Conservation (phyloP, 2,329 filamentous ascomycete species). For the Zymoseptoria passerinii region DNA sequence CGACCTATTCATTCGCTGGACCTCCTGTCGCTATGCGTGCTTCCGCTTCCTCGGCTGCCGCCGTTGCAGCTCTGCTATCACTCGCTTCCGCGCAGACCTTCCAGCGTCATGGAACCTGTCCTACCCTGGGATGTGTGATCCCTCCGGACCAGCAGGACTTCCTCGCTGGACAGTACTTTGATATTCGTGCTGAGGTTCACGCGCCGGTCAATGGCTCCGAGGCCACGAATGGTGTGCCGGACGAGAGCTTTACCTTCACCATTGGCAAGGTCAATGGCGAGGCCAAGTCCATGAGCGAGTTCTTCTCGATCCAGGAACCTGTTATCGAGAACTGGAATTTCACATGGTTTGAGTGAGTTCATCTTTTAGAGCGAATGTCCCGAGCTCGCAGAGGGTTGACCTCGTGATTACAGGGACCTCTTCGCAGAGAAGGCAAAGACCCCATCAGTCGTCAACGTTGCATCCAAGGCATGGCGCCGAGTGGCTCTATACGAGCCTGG, state of each 20-base stretch:
- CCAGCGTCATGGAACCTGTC: conserved; percentile 49
- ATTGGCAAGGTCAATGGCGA: conserved; percentile 56
- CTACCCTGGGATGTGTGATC: conserved; percentile 47
- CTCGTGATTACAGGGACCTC: conserved; percentile 44
- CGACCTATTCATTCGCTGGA: neutral
- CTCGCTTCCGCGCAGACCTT: conserved; percentile 42
- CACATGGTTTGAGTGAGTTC: conserved; percentile 61
- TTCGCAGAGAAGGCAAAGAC: conserved; percentile 65
- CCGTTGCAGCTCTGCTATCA: conserved; percentile 5
- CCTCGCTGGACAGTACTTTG: conserved; percentile 74
- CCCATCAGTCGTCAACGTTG: conserved; percentile 68
- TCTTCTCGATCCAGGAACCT: conserved; percentile 63
- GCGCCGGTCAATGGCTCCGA: conserved; percentile 60
- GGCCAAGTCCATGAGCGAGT: conserved; percentile 51
- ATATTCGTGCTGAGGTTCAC: conserved; percentile 70
- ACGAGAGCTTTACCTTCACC: conserved; percentile 67
- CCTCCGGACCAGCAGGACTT: conserved; percentile 65
- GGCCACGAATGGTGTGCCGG: conserved; percentile 57
- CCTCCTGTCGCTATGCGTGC: conserved; percentile 8
- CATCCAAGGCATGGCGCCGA: conserved; percentile 68
- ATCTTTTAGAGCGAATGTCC: neutral
- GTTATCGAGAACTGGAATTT: conserved; percentile 74
- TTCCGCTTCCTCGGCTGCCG: conserved; percentile 6
- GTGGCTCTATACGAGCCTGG: conserved; percentile 71
- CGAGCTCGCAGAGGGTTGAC: neutral